A percentile compares a stretch with the other conserved stretches of the same genome.
These are phyloP conservation scores for Fraxinus dipetala DNA, from an alignment of 305 asterid species.

Conservation along the genomic window DNA sequence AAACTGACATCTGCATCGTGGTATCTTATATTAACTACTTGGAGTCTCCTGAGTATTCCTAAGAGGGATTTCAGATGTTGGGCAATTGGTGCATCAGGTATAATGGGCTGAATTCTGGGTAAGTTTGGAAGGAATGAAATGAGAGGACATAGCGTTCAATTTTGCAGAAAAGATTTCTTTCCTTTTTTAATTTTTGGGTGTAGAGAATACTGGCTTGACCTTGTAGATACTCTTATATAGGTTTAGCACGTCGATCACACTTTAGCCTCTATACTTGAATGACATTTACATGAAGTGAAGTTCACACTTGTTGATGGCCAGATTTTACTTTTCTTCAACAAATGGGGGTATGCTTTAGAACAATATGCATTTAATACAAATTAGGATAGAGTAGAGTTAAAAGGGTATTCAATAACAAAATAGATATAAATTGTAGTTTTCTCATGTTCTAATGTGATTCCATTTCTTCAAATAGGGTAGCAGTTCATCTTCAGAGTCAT, in stretches of 20 bases:
- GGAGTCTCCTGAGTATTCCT: background rate
- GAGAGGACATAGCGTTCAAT: background rate
- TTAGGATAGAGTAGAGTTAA: background rate
- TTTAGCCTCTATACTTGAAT: background rate
- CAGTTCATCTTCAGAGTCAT: constrained; percentile 79
- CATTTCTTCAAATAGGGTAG: constrained; percentile 54
- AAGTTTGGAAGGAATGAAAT: background rate
- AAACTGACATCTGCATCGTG: background rate
- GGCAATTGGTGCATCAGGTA: background rate
- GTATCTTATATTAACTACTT: background rate
- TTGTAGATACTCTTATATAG: background rate
- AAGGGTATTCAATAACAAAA: background rate
- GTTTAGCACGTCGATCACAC: background rate
- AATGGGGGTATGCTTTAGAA: background rate
- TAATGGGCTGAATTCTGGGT: background rate
- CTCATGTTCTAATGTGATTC: constrained; percentile 13
- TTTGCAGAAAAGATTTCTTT: background rate
- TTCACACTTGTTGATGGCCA: background rate
- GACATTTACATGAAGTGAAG: background rate
- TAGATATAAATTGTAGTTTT: background rate
- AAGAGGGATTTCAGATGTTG: background rate
- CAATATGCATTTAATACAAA: background rate
- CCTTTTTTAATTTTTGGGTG: background rate
- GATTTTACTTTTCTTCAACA: background rate
- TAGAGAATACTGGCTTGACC: background rate